Conservation (phyloP, 768 basidiomycete species). For the Xerocomus potaroensis region DNA sequence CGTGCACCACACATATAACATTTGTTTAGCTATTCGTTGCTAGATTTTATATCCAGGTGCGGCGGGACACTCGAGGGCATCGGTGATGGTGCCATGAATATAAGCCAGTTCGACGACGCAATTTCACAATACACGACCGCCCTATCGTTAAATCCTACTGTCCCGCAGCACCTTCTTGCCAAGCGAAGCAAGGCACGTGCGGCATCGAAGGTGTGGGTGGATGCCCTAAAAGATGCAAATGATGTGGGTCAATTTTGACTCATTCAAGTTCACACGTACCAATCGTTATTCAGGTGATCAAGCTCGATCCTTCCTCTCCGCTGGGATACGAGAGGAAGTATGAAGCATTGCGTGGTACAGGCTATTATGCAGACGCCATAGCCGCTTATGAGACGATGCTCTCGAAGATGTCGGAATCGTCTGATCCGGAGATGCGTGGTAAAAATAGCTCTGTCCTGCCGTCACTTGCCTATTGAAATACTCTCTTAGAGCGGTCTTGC, state of each 20-base stretch:
- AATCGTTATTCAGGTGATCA: background rate
- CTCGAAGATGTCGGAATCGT: background rate
- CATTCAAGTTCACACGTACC: background rate
- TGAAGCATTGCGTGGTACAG: background rate
- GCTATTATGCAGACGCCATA: background rate
- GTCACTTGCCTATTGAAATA: background rate
- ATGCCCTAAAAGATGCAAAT: background rate
- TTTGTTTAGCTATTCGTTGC: background rate
- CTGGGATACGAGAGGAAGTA: background rate
- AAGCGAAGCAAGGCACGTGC: constrained; percentile 7
- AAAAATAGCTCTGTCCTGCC: background rate
- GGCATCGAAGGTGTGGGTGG: background rate
- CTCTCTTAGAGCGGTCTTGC: background rate
- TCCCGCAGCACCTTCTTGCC: background rate
- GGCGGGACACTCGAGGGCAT: background rate
- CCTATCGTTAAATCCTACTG: background rate
- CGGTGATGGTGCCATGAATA: background rate
- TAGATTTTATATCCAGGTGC: constrained; percentile 1
- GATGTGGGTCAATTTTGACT: background rate
- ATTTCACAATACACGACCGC: constrained; percentile 3
- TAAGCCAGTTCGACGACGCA: background rate
- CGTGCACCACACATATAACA: background rate
- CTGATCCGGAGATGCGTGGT: background rate
- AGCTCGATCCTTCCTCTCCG: background rate
- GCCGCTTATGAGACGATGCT: background rate